Evolutionary conservation across 441 rosid genomes (phyloP).

Genomic region (Pelargonium cotyledonis): DNA sequence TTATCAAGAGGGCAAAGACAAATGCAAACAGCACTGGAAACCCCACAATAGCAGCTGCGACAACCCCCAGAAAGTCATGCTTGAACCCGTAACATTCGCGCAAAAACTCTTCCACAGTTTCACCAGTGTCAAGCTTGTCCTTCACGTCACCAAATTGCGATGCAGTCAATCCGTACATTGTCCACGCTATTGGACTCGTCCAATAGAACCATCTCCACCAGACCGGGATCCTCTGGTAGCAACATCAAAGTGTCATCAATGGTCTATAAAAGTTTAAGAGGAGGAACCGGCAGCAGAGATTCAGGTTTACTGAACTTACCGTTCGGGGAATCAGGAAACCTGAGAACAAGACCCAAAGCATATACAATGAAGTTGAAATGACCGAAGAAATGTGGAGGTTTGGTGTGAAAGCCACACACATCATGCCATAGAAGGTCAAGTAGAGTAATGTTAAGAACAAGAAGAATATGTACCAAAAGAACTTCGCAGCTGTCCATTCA

Average conservation of each 20-base stretch:
- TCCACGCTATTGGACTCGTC: conserved; percentile 64
- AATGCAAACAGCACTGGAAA: conserved; percentile 43
- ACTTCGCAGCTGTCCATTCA: conserved; percentile 31
- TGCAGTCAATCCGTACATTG: conserved; percentile 58
- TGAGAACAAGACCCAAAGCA: conserved; percentile 51
- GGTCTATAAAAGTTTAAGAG: neutral
- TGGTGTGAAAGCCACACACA: conserved; percentile 52
- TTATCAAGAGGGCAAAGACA: conserved; percentile 60
- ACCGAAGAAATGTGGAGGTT: conserved; percentile 45
- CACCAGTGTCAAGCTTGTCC: conserved; percentile 36
- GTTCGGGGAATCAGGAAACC: conserved; percentile 50
- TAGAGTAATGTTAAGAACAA: conserved; percentile 50
- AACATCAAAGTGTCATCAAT: neutral
- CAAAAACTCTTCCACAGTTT: conserved; percentile 47
- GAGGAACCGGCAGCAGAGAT: no score
- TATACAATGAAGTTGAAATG: conserved; percentile 30
- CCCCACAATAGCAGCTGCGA: conserved; percentile 27
- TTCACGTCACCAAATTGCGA: conserved; percentile 68
- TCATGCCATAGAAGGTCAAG: conserved; percentile 59
- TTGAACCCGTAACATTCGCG: conserved; percentile 46
- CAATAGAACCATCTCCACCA: conserved; percentile 95
- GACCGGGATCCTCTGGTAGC: conserved; percentile 58
- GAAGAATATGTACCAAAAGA: conserved; percentile 27
- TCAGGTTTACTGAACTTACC: conserved; percentile 21
- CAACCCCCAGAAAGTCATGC: conserved; percentile 42